A percentile compares a stretch with the other conserved stretches of the same genome.
These are phyloP conservation scores for Casuarina glauca DNA, from an alignment of 306 rosid species.

Conservation along the genomic window DNA sequence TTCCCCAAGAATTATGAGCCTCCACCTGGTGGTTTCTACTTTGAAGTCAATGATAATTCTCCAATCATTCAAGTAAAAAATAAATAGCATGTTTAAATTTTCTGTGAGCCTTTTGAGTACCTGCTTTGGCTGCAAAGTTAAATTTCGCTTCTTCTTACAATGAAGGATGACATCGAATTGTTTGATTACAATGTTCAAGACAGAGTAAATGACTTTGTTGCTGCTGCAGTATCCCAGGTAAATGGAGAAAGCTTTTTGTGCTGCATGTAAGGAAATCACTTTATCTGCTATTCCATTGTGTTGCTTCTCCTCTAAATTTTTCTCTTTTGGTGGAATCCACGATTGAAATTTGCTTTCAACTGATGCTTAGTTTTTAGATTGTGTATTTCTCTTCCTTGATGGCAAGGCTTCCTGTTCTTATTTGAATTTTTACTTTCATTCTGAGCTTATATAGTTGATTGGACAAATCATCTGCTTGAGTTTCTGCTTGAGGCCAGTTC, in stretches of 20 bases:
- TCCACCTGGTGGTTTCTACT: conserved; percentile 54
- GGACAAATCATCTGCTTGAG: not conserved
- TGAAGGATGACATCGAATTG: conserved; percentile 46
- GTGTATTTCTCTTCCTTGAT: conserved; percentile 1
- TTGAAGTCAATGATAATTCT: conserved; percentile 55
- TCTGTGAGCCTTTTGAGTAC: conserved; percentile 11
- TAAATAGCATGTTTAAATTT: conserved; percentile 30
- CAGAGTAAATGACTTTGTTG: conserved; percentile 53
- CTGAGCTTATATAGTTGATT: not conserved
- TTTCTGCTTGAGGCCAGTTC: not conserved
- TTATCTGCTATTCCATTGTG: conserved; percentile 9
- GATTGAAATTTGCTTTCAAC: conserved; percentile 9
- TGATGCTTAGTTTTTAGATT: not conserved
- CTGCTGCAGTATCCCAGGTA: conserved; percentile 62
- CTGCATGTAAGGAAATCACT: conserved; percentile 8
- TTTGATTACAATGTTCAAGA: conserved; percentile 60
- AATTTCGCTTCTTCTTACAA: conserved; percentile 11
- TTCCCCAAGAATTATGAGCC: conserved; percentile 59
- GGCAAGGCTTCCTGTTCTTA: not conserved
- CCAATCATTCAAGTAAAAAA: conserved; percentile 50
- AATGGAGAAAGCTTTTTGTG: conserved; percentile 12
- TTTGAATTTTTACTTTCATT: not conserved
- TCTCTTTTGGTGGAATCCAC: not conserved
- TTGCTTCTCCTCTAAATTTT: too few relatives aligned
- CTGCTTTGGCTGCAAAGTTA: conserved; percentile 27